Evolutionary conservation across 257 asterid species (phyloP).

Genomic region (Lithospermum erythrorhizon): DNA sequence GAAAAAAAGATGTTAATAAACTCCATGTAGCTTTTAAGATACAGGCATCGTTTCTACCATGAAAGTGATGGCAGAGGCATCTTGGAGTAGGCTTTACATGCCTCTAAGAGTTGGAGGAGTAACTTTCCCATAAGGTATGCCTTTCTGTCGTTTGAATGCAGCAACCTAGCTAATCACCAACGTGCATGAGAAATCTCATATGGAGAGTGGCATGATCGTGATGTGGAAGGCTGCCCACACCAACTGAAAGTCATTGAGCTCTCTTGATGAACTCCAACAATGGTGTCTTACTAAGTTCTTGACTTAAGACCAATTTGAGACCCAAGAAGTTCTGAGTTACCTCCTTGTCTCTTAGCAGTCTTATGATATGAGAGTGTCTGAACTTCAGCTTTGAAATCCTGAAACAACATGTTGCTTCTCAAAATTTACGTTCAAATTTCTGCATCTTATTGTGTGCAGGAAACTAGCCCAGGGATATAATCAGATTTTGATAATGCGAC

Average conservation of each 20-base stretch:
- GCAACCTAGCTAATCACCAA: not conserved
- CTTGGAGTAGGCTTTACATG: not conserved
- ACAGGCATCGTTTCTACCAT: constrained; percentile 6
- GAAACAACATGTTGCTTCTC: constrained; percentile 45
- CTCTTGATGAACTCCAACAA: constrained; percentile 31
- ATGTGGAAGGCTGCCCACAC: constrained; percentile 17
- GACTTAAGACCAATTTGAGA: constrained; percentile 46
- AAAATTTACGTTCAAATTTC: constrained; percentile 62
- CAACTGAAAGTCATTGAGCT: constrained; percentile 23
- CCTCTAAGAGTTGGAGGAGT: constrained; percentile 9
- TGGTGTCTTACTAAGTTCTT: constrained; percentile 31
- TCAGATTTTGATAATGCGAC: constrained; percentile 47
- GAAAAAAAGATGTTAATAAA: not conserved
- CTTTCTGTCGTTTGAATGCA: no score
- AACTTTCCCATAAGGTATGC: no score
- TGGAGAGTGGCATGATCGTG: constrained; percentile 20
- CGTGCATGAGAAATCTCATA: constrained; percentile 12
- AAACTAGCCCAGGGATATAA: constrained; percentile 69
- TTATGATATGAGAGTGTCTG: constrained; percentile 78
- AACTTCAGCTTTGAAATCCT: constrained; percentile 52
- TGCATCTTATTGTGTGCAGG: constrained; percentile 65
- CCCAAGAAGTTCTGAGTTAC: constrained; percentile 54
- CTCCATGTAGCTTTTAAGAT: not conserved
- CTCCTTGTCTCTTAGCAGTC: constrained; percentile 49
- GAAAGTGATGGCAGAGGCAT: constrained; percentile 8